Percentiles rank a stretch among this genome's conserved stretches.
These are phyloP conservation scores for Cunninghamia lanceolata DNA, from an alignment of 75 land plant genomes.

Conservation along the genomic window DNA sequence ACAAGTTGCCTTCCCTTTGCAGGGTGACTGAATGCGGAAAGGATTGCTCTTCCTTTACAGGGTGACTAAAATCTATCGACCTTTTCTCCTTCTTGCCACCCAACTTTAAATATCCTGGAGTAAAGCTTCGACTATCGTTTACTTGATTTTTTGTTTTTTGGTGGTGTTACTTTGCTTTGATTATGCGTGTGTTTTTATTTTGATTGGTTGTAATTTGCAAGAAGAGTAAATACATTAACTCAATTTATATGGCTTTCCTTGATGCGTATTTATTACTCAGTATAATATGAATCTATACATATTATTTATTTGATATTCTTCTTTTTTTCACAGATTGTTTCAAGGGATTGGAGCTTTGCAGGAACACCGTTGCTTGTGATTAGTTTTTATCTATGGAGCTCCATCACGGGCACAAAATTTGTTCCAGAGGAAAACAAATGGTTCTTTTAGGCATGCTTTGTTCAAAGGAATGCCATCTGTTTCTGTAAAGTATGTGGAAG, in stretches of 20 bases:
- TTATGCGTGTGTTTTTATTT: background rate
- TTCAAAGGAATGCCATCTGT: background rate
- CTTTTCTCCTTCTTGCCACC: background rate
- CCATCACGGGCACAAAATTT: background rate
- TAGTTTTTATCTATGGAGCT: background rate
- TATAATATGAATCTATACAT: background rate
- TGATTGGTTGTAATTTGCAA: background rate
- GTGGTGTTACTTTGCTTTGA: background rate
- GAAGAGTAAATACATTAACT: background rate
- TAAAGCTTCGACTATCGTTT: background rate
- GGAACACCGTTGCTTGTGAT: background rate
- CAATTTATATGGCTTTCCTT: background rate
- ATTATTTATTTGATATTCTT: background rate
- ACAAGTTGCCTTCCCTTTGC: background rate
- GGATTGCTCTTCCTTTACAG: background rate
- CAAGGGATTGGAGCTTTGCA: background rate
- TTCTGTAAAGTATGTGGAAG: background rate
- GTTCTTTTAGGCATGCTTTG: background rate
- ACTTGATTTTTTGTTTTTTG: background rate
- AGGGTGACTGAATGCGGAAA: background rate
- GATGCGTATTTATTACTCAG: background rate
- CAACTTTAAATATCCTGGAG: background rate
- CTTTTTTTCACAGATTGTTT: background rate
- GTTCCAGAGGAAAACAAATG: background rate
- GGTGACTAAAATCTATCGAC: background rate